A percentile compares a stretch with the other conserved stretches of the same genome.
phyloP scores from a whole-genome alignment of 345 rosid genomes.

The Acer negundo region DNA sequence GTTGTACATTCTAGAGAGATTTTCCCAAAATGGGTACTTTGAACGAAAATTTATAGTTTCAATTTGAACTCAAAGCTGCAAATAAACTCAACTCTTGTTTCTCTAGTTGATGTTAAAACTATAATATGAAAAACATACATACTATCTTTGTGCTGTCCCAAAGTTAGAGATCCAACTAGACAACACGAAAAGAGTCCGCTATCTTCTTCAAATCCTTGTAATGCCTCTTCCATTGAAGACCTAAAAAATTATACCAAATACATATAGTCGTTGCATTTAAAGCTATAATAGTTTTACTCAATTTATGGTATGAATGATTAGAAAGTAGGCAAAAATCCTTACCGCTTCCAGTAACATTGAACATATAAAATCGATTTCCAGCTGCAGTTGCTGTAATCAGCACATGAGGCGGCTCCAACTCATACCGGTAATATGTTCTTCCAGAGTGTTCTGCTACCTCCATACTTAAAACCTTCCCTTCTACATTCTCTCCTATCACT shows the following conservation, averaged over 20 bases:
- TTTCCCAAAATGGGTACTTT: neutral
- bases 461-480: constrained; percentile 80
- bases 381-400: constrained; percentile 96
- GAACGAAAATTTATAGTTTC: neutral
- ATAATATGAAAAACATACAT: neutral
- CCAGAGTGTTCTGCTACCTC: constrained; percentile 69
- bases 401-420: constrained; percentile 90
- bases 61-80: constrained; percentile 1
- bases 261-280: neutral
- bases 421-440: constrained; percentile 77
- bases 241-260: constrained; percentile 34
- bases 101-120: neutral
- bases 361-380: constrained; percentile 88
- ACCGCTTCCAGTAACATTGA: constrained; percentile 78
- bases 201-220: constrained; percentile 86
- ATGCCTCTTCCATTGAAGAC: constrained; percentile 97
- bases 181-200: constrained; percentile 84
- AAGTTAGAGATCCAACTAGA: constrained; percentile 31
- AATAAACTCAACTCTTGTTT: neutral
- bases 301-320: neutral
- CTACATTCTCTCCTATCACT: constrained; percentile 85
- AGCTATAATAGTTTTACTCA: neutral
- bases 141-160: neutral
- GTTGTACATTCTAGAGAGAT: neutral
- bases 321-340: neutral